phyloP scores from a whole-genome alignment of 108 stramenopile species.

The Conticribra guillardii region DNA sequence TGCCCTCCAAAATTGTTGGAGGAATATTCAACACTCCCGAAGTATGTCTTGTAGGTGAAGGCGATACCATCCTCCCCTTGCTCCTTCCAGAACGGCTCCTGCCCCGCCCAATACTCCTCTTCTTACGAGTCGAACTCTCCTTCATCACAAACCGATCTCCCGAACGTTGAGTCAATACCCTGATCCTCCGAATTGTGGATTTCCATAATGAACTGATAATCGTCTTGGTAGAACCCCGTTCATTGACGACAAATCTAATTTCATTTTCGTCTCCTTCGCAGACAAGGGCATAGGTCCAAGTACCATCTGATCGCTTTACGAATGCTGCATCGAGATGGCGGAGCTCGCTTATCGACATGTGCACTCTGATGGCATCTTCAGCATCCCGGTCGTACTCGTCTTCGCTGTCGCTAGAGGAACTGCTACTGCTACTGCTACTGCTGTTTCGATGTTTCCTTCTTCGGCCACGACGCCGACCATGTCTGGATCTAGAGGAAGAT shows the following conservation, averaged over 20 bases:
- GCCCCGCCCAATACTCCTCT: neutral
- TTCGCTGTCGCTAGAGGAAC: slow-evolving; percentile 7
- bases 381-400: slow-evolving; percentile 15
- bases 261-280: slow-evolving; percentile 11
- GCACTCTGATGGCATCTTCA: slow-evolving; percentile 7
- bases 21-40: slow-evolving; percentile 13
- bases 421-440: neutral
- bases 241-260: slow-evolving; percentile 23
- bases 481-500: neutral
- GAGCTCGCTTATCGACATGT: slow-evolving; percentile 14
- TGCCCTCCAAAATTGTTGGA: slow-evolving; percentile 24
- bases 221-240: slow-evolving; percentile 20
- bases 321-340: slow-evolving; percentile 28
- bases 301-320: slow-evolving; percentile 18
- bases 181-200: slow-evolving; percentile 13
- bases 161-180: slow-evolving; percentile 31
- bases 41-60: slow-evolving; percentile 31
- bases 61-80: slow-evolving; percentile 22
- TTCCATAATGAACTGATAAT: slow-evolving; percentile 13
- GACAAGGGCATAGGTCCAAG: slow-evolving; percentile 24
- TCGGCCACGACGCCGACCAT: slow-evolving; percentile 6
- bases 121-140: slow-evolving; percentile 1
- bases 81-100: slow-evolving; percentile 11
- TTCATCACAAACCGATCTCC: slow-evolving; percentile 22
- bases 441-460: neutral